Conservation (phyloP, 768 basidiomycete species). For the Lentinula boryana region DNA sequence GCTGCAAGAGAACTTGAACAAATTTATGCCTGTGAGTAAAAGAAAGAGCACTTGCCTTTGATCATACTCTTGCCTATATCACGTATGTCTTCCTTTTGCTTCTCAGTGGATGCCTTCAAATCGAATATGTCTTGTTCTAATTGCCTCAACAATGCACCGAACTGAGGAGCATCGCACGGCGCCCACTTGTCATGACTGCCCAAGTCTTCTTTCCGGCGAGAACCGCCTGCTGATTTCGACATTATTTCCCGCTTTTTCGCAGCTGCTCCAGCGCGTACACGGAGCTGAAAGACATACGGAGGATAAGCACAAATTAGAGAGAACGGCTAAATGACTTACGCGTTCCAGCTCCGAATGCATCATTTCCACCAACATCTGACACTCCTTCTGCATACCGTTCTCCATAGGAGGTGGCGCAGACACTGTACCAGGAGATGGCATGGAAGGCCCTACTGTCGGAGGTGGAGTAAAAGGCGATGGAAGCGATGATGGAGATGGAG, state of each 20-base stretch:
- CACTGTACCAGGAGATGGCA: not conserved
- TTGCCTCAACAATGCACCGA: constrained; percentile 41
- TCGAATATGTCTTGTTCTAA: constrained; percentile 48
- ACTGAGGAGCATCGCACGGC: constrained; percentile 44
- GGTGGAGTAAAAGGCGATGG: constrained; percentile 6
- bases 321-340: constrained; percentile 35
- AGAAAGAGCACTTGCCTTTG: constrained; percentile 41
- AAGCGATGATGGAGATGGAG: constrained; percentile 1
- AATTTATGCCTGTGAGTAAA: constrained; percentile 20
- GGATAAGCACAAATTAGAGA: not conserved
- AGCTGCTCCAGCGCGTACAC: constrained; percentile 29
- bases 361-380: constrained; percentile 37
- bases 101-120: constrained; percentile 36
- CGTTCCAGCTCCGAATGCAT: constrained; percentile 49
- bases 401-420: constrained; percentile 26
- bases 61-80: constrained; percentile 63
- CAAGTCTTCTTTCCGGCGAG: constrained; percentile 39
- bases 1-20: constrained; percentile 24
- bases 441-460: not conserved
- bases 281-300: constrained; percentile 31
- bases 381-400: constrained; percentile 68
- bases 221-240: constrained; percentile 27
- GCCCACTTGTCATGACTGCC: constrained; percentile 45
- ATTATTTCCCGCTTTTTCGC: constrained; percentile 28
- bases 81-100: constrained; percentile 36